phyloP scores from a whole-genome alignment of 768 basidiomycete genomes.

The Lepiota venenata region DNA sequence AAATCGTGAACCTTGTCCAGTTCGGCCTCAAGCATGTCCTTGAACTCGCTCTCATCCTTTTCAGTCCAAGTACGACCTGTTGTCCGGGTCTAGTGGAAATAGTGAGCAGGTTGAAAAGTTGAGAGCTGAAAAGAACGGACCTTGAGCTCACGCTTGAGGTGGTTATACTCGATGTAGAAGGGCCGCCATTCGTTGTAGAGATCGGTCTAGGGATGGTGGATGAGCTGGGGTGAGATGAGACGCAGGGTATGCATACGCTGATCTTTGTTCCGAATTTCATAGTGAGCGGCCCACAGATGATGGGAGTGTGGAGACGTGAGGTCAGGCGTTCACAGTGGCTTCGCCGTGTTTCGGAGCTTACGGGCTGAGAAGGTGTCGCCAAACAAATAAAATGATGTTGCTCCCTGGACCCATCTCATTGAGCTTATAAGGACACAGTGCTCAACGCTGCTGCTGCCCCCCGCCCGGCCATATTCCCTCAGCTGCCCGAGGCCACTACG shows the following conservation, averaged over 20 bases:
- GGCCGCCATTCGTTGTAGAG: slow-evolving; percentile 90
- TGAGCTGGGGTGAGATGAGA: background rate
- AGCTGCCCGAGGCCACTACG: too few species aligned
- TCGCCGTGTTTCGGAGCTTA: too few species aligned
- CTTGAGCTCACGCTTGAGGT: slow-evolving; percentile 89
- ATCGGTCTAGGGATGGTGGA: slow-evolving; percentile 51
- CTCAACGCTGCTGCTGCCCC: too few species aligned
- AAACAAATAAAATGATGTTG: too few species aligned
- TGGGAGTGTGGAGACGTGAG: background rate
- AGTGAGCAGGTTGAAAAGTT: slow-evolving; percentile 14
- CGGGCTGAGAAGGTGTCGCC: too few species aligned
- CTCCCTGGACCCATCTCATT: too few species aligned
- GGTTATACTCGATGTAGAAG: slow-evolving; percentile 88
- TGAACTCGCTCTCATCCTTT: slow-evolving; percentile 81
- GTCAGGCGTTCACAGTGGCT: background rate
- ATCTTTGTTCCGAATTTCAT: slow-evolving; percentile 89
- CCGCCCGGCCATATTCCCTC: too few species aligned
- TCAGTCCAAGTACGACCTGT: slow-evolving; percentile 64
- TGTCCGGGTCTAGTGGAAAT: slow-evolving; percentile 33
- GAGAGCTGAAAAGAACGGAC: slow-evolving; percentile 30
- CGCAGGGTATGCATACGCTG: slow-evolving; percentile 33
- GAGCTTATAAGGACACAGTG: too few species aligned
- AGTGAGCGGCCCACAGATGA: background rate
- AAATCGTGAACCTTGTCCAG: slow-evolving; percentile 94
- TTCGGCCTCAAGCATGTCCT: slow-evolving; percentile 73